phyloP scores from a whole-genome alignment of 306 rosid genomes.

The Malus sieversii region DNA sequence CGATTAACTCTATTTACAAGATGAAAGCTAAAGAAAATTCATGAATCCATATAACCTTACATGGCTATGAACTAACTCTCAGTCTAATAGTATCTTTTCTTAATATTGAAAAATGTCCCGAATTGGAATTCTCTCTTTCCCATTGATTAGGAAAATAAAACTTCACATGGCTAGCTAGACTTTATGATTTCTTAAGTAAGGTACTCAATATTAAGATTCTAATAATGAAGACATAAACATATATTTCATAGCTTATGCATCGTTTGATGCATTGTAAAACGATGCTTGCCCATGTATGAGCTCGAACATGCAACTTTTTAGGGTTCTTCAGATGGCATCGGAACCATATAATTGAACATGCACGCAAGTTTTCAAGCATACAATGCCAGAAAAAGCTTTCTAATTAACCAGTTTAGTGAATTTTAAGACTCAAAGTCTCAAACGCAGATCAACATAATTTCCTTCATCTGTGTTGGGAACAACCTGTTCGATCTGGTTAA shows the following conservation, averaged over 20 bases:
- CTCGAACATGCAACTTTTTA: neutral
- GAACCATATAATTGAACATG: neutral
- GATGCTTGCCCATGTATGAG: neutral
- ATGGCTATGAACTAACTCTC: no score
- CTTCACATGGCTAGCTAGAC: neutral
- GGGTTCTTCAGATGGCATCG: neutral
- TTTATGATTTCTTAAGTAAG: neutral
- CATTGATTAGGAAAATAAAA: neutral
- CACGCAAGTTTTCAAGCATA: neutral
- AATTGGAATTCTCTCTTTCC: no score
- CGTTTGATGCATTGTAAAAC: neutral
- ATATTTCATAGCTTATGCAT: neutral
- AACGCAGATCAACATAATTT: slow-evolving; percentile 19
- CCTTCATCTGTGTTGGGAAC: neutral
- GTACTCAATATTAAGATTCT: no score
- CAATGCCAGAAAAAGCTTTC: neutral
- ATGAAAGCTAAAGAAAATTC: no score
- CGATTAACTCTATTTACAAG: no score
- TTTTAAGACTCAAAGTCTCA: slow-evolving; percentile 12
- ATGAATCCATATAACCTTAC: no score
- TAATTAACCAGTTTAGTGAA: neutral
- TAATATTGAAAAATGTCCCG: no score
- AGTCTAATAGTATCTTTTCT: no score
- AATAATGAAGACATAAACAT: neutral
- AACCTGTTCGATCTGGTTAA: neutral